Evolutionary conservation across 2,329 filamentous ascomycete genomes (phyloP), one percentile per base, ranked within the genome.

Genomic region (Nakataea oryzae): DNA sequence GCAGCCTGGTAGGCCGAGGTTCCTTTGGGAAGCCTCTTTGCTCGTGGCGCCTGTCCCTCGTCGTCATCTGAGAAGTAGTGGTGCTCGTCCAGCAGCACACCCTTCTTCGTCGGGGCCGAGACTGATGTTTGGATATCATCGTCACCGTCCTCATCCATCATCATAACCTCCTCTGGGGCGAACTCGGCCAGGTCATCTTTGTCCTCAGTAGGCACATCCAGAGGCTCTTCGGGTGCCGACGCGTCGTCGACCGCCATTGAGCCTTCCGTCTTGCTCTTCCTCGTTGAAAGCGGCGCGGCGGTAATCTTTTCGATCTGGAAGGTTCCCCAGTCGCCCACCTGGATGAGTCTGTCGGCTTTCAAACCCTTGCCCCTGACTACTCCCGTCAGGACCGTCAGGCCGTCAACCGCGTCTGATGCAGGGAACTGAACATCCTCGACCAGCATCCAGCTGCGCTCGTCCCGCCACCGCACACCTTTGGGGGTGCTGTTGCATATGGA

Each of bases 41-140:
- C 90, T 34, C 78, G 76, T 47, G 81, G 75, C 24, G 85, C 78
- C 24, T 81, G 78, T 61, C 86, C 79, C 55, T 82, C 80, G 61
- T 95, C 88, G 58, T 95, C 91, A 56, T 97, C 93, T 0, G 93
- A 93, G 71, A 97, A 99, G 74, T 99, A 99, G 72, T 97, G 93
- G 73, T 99, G 93, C 67, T 97, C 93, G 67, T 99, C 95, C 12
- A 99, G 81, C 54, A 99, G 78, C 1, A 99, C 95, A 66, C 93
- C 95, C 75, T 93, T 96, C 71, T 87, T 87, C 56, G 81, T 79
- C 2, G 79, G 77, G 4, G 74, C 71, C 3, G 63, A 63, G 6
- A 61, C 27, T 1, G 66, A 59, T 26, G 59, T 61, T 74, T 74
- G 27, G 80, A 76, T 3, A 79, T 80, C 69, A 65, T 75, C 11